Base-by-base conservation (phyloP, 1,284 basidiomycete species). In the Trametes hirsuta region DNA sequence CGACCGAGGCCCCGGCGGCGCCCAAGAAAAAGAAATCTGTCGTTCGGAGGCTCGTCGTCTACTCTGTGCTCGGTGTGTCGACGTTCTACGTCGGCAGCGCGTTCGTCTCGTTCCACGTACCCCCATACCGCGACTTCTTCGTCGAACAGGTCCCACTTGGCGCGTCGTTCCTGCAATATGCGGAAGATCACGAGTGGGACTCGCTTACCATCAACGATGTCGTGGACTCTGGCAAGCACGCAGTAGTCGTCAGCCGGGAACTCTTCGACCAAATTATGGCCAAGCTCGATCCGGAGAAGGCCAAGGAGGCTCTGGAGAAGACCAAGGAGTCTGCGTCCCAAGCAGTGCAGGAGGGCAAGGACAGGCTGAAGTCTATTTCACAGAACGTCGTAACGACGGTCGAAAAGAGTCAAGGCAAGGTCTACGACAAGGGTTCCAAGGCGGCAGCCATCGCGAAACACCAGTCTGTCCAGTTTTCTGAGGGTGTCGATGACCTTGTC, bases 31-130 rank as follows among this genome's bases (percentile, higher is more conserved):
- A 83, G 73, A 83, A 77, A 64, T 74, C 75, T 45, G 64, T 84
- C 53, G 70, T 90, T 30, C 81, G 83, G 55, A 79, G 76, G 58
- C 74, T 90, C 0, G 61, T 84, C 45, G 74, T 92, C 61, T 86
- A 84, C 71, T 79, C 86, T 6, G 80, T 87, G n/a, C 79, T 82
- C 12, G 81, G 81, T 37, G 83, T 84, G n/a, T 82, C 84, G 45
- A 84, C 87, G n/a, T 93, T 93, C 77, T 95, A 94, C 77, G 78
- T 87, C 64, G 87, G 87, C 59, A 91, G 90, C 75, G 81, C 87
- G 21, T 91, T 93, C 71, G 78, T 85, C 62, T 84, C 91, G 22
- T 88, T 89, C 79, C 82, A 88, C 69, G 87, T 84, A 72, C 86
- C 87, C 66, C 74, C 79, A 5, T 93, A 93, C 79, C 86, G 89